Base-by-base conservation (phyloP, 345 rosid genomes). In the Dovyalis caffra region DNA sequence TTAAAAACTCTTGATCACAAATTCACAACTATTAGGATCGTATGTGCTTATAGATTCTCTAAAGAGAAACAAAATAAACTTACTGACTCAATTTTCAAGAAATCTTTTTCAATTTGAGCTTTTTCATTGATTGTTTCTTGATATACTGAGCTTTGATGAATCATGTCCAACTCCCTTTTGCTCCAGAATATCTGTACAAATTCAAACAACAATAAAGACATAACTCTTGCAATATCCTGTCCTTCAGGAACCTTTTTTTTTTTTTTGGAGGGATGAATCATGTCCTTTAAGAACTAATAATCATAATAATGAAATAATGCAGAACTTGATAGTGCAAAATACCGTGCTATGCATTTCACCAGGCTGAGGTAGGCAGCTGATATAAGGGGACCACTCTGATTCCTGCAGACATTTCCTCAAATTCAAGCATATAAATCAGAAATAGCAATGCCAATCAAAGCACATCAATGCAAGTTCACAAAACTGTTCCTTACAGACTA, bases 371-470 rank as follows among this genome's bases (percentile, higher is more conserved):
- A 92, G 95, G 65, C 91, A 77, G 70, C 86, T 79, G 25, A 91
- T 82, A 72, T 91, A 95, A 75, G 90, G 94, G 60, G 82, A 79
- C 99, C 97, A 92, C 61, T 83, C 87, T 26, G 92, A 92, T 70
- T 84, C 85, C 97, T 90, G 85, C 79, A 26, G 63, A 57, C 49
- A 70, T 53, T 63, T 65, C 51, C 70, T 74, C 8, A 8, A 67
- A 51, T 63, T 32, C 69, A 26, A 68, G 37, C 21, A 66, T 9
- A 3, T 1, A 76, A 57, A 34, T 58, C 26, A 40, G 60, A 63
- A 71, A 66, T 3, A 71, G 56, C 25, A 25, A 38, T 31, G n/a
- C 58, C 43, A n/a, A 68, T 53, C 16, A 26, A 74, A 15, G 26
- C 21, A 51, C 61, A 14, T 29, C 28, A 5, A 37, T 16, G 21